Conservation (phyloP, 2,329 filamentous ascomycete genomes). For the Venturiaceae sp. region DNA sequence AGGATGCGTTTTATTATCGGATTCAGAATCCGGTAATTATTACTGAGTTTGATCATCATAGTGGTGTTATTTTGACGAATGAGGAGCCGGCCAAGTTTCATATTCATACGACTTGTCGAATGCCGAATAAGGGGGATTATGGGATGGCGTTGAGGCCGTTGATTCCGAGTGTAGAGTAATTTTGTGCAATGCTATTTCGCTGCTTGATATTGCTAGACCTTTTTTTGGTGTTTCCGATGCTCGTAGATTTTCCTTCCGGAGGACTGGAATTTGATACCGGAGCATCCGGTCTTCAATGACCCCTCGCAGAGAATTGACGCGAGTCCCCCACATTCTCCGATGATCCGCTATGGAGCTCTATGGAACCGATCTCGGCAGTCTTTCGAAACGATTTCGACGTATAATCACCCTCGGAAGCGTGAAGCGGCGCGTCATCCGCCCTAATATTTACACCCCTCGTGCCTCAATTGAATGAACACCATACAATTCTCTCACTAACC, state of each 20-base stretch:
- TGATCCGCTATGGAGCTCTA: neutral
- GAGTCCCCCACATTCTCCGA: neutral
- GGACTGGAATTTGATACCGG: neutral
- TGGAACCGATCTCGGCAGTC: neutral
- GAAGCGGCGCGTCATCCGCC: neutral
- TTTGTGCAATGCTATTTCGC: too few relatives aligned
- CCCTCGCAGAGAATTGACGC: neutral
- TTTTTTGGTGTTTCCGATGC: neutral
- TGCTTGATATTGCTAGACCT: too few relatives aligned
- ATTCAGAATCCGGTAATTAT: constrained; percentile 68
- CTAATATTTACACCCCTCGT: neutral
- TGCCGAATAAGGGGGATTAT: constrained; percentile 69
- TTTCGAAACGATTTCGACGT: neutral
- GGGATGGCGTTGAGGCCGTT: constrained; percentile 40
- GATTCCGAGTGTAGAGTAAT: constrained; percentile 5
- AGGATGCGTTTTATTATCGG: constrained; percentile 68
- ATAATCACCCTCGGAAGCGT: neutral
- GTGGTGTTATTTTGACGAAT: constrained; percentile 67
- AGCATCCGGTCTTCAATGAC: too few relatives aligned
- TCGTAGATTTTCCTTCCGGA: neutral
- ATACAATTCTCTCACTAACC: neutral
- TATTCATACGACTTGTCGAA: constrained; percentile 63
- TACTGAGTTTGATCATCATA: constrained; percentile 72
- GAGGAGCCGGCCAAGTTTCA: constrained; percentile 67
- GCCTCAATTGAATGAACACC: neutral